Conservation (phyloP, 2,329 filamentous ascomycete species). For the Biscogniauxia sp. region DNA sequence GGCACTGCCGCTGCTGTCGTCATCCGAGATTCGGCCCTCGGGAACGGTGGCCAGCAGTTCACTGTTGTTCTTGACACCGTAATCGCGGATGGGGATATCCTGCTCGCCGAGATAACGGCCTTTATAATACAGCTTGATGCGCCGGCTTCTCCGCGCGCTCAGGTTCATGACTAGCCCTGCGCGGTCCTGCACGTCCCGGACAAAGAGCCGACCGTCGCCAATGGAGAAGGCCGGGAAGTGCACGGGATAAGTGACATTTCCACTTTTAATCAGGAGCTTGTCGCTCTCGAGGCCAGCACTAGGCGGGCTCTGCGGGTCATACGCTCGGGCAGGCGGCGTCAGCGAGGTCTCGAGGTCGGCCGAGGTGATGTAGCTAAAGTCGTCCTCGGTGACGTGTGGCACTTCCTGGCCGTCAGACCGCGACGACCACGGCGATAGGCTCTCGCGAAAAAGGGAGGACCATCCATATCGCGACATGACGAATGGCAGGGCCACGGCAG, state of each 20-base stretch:
- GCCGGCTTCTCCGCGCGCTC: conserved; percentile 47
- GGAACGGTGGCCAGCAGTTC: conserved; percentile 60
- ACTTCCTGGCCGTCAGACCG: conserved; percentile 42
- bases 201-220: conserved; percentile 67
- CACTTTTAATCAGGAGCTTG: conserved; percentile 67
- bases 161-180: conserved; percentile 65
- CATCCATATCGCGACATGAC: conserved; percentile 57
- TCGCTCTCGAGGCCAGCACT: conserved; percentile 57
- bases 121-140: conserved; percentile 71
- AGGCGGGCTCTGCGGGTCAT: conserved; percentile 38
- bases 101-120: conserved; percentile 68
- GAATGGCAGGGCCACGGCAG: conserved; percentile 48
- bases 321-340: conserved; percentile 36
- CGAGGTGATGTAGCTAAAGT: conserved; percentile 81
- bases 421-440: conserved; percentile 52
- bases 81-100: conserved; percentile 53
- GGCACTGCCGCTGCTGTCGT: conserved; percentile 43
- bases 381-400: conserved; percentile 68
- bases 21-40: conserved; percentile 43
- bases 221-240: conserved; percentile 76
- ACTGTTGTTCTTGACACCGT: conserved; percentile 60
- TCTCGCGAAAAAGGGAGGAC: conserved; percentile 40
- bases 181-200: conserved; percentile 66
- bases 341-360: conserved; percentile 59
- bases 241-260: conserved; percentile 62